These are phyloP conservation scores for Rhizopus microsporus DNA, from an alignment of 371 early-diverging fungal species.

Conservation along the genomic window DNA sequence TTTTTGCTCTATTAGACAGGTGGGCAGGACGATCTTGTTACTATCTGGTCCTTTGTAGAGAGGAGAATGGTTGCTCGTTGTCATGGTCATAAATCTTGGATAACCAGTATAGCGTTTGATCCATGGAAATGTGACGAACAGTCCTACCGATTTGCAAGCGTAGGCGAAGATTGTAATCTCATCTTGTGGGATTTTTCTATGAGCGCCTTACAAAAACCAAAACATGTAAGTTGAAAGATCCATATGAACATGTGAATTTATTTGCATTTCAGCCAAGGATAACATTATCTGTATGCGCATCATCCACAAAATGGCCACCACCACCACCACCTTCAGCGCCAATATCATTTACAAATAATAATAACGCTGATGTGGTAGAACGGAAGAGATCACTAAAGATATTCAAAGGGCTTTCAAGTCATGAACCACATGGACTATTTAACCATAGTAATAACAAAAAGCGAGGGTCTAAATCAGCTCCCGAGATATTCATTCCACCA, in stretches of 20 bases:
- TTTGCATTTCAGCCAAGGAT: background rate
- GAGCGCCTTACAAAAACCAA: conserved; percentile 74
- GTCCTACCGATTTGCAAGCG: conserved; percentile 87
- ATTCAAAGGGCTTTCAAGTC: background rate
- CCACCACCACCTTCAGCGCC: background rate
- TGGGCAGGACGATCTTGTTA: conserved; percentile 95
- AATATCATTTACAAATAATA: background rate
- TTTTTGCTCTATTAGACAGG: conserved; percentile 54
- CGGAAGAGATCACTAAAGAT: conserved; percentile 24
- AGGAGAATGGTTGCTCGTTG: conserved; percentile 83
- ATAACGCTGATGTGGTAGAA: conserved; percentile 7
- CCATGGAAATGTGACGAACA: conserved; percentile 81
- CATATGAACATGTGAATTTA: background rate
- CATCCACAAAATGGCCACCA: conserved; percentile 1
- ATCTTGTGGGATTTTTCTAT: conserved; percentile 94
- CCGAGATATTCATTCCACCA: conserved; percentile 9
- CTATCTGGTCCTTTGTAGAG: conserved; percentile 86
- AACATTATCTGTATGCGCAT: background rate
- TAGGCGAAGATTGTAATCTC: conserved; percentile 90
- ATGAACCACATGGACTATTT: conserved; percentile 13
- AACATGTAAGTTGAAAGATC: conserved; percentile 48
- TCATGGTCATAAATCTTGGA: conserved; percentile 95
- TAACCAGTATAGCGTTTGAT: conserved; percentile 90
- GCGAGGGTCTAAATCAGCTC: background rate
- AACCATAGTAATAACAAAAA: no score